Percentiles rank a stretch among this genome's conserved stretches.
These are phyloP conservation scores for Pharnaceum exiguum DNA, from an alignment of 148 eudicot genomes.

Conservation along the genomic window DNA sequence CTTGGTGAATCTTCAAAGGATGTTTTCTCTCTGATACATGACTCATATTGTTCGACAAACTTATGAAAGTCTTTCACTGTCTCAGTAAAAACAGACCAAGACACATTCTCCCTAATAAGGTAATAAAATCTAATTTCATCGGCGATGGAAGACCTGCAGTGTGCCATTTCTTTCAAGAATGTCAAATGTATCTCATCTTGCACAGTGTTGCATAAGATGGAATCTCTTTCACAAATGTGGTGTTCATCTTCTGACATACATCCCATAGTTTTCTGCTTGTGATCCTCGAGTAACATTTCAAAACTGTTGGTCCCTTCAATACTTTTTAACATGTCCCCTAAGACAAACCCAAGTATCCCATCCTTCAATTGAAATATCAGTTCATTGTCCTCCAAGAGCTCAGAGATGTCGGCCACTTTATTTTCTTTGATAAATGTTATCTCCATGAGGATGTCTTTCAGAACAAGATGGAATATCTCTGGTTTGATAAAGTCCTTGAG, in stretches of 20 bases:
- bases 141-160: conserved; percentile 15
- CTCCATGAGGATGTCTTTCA: conserved; percentile 14
- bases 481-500: conserved; percentile 5
- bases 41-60: background rate
- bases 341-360: conserved; percentile 1
- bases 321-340: conserved; percentile 2
- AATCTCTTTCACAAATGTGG: background rate
- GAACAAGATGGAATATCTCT: background rate
- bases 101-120: conserved; percentile 26
- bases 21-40: background rate
- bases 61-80: conserved; percentile 15
- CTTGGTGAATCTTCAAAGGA: background rate
- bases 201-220: conserved; percentile 10
- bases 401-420: background rate
- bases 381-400: background rate
- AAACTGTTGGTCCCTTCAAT: background rate
- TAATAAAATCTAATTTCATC: conserved; percentile 26
- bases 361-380: background rate
- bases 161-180: conserved; percentile 27
- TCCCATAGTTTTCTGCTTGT: background rate
- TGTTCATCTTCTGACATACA: background rate
- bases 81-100: conserved; percentile 19
- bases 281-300: background rate
- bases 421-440: background rate
- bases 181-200: conserved; percentile 24